Base-by-base conservation (phyloP, 148 eudicot genomes). In the Vaccinium corymbosum region DNA sequence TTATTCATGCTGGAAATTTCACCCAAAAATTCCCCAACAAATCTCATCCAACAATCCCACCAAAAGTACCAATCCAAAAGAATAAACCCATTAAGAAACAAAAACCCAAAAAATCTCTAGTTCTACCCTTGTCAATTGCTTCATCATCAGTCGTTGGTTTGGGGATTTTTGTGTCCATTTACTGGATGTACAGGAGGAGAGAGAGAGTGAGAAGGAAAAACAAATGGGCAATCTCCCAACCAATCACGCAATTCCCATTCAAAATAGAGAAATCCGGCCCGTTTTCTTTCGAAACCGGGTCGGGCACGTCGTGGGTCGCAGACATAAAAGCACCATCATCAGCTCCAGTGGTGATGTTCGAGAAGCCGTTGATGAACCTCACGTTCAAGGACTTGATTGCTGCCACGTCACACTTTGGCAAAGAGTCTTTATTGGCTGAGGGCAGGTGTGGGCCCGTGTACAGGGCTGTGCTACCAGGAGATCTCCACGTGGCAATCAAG, bases 401-500 rank as follows among this genome's bases (percentile, higher is more conserved):
- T 9, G 98, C 98, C 90, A 97, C 99, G 87, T 92, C 94, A 86
- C 91, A 86, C 61, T 97, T 97, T 51, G 99, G 99, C 2, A 94
- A 89, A 61, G 99, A 94, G 84, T 92, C 95, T 0, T 87, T 92
- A 84, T 83, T 97, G 71, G 93, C 97, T 17, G 94, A 92, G 49
- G 98, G 98, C 0, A 88, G 93, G 85, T 88, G 94, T 83, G 99
- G 98, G 87, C 94, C 97, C 83, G 93, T 97, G 1, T 97, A 97
- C 66, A 84, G 94, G 70, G 99, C 94, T 1, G 95, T 97, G 11
- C 84, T 97, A 7, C 96, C 94, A 19, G 99, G 97, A 46, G 97
- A 94, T 22, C 75, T 97, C 83, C 97, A 97, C 91, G 96, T 94
- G 94, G 99, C 99, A 38, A 90, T 97, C 81, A 97, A 97, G 86